Base-by-base conservation (phyloP, 768 basidiomycete species). In the Podaxis sp. region DNA sequence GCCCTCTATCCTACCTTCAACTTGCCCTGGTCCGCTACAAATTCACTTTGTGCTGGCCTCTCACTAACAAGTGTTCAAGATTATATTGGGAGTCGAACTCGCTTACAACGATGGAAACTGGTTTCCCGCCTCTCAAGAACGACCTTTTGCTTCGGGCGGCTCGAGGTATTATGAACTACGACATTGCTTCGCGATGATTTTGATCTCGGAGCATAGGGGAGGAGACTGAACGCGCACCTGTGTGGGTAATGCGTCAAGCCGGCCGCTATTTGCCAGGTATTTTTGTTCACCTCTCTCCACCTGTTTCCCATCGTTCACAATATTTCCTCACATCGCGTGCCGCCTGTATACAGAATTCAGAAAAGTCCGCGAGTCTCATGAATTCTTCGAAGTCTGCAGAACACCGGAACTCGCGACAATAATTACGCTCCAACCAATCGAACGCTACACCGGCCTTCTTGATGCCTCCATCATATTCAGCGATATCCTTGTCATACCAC, bases 391-490 rank as follows among this genome's bases (percentile, higher is more conserved):
- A 72, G 82, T 99, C 64, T 99, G 97, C 74, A 88, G 93, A 68
- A 90, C 93, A 0, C 96, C 97, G n/a, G 81, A 80, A 11, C 85
- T 99, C 59, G 96, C 96, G 22, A 89, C 84, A 44, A 87, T 94
- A 71, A 80, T 99, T 69, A 99, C 97, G 13, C 75, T 98, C 19
- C 97, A 99, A 74, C 97, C 97, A 56, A 93, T 99, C 70, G 85
- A 89, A 55, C 87, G 95, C 51, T 99, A 92, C 76, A 73, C 85
- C 1, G 93, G 89, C 51, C 83, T 96, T 39, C 75, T 99, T 69
- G 97, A 99, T 75, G 96, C 96, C 9, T 85, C 95, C 60, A 99
- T 99, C 78, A 98, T 99, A 75, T 99, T 99, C 81, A 92, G 88
- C 68, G 97, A 99, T 73, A 99, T 99, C 77, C 89, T 99, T 66